Evolutionary conservation across 176 grass and related monocot genomes (phyloP).

Genomic region (Oropetium thomaeum): DNA sequence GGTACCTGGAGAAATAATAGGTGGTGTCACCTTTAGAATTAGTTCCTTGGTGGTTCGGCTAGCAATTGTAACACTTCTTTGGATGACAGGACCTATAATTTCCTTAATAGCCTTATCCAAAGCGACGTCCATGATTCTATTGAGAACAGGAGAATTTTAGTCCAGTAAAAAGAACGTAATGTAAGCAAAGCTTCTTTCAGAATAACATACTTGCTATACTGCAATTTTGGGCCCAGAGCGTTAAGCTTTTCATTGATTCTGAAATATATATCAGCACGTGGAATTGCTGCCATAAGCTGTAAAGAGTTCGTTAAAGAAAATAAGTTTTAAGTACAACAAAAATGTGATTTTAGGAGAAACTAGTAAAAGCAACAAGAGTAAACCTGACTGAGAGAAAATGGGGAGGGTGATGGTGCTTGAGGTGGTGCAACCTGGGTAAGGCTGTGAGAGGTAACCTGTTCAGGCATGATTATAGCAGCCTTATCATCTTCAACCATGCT

Average conservation of each 20-base stretch:
- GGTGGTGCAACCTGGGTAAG: constrained; percentile 63
- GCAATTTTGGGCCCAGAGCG: constrained; percentile 70
- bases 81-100: constrained; percentile 93
- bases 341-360: background rate
- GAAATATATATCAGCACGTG: constrained; percentile 75
- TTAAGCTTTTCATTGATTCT: constrained; percentile 92
- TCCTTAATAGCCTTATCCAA: constrained; percentile 94
- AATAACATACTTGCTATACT: constrained; percentile 69
- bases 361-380: constrained; percentile 26
- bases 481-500: constrained; percentile 87
- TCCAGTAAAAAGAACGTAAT: constrained; percentile 20
- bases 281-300: constrained; percentile 88
- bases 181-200: background rate
- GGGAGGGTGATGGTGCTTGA: constrained; percentile 54
- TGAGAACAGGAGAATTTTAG: constrained; percentile 11
- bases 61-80: constrained; percentile 96
- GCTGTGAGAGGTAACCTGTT: constrained; percentile 61
- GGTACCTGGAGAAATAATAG: background rate
- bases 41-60: constrained; percentile 94
- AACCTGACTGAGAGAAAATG: constrained; percentile 93
- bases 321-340: constrained; percentile 17
- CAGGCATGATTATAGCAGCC: constrained; percentile 76
- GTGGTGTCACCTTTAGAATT: constrained; percentile 69
- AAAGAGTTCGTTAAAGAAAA: constrained; percentile 26
- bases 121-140: constrained; percentile 87